These are phyloP conservation scores for Solanum chacoense DNA, from an alignment of 305 asterid species.

Conservation along the genomic window DNA sequence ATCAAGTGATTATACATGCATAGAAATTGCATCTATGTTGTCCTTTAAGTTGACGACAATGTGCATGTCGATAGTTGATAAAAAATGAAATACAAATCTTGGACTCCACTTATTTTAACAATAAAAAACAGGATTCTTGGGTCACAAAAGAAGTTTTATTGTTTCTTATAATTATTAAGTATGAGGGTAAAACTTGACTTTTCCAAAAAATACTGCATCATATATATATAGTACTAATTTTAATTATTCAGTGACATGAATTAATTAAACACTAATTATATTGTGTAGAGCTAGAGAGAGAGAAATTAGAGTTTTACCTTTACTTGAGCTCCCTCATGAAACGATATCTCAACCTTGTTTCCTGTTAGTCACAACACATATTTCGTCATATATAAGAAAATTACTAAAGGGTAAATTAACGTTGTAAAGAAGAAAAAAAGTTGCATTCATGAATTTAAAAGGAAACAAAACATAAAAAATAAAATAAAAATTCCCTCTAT, in stretches of 20 bases:
- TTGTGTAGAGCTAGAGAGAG: neutral
- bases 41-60: neutral
- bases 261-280: neutral
- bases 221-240: neutral
- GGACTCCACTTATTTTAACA: neutral
- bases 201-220: neutral
- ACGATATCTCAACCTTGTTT: neutral
- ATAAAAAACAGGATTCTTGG: neutral
- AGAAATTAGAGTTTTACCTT: constrained; percentile 14
- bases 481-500: neutral
- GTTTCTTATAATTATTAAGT: neutral
- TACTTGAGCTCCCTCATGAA: constrained; percentile 5
- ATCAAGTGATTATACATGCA: neutral
- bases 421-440: neutral
- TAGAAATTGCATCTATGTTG: neutral
- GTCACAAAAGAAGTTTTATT: neutral
- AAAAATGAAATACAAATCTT: neutral
- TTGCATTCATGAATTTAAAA: neutral
- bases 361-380: constrained; percentile 15
- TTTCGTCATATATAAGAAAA: neutral
- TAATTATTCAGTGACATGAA: neutral
- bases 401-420: neutral
- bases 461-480: neutral
- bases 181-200: neutral
- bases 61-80: neutral